Base-by-base conservation (phyloP, 805 yeast species). In the Lachancea lanzarotensis region DNA sequence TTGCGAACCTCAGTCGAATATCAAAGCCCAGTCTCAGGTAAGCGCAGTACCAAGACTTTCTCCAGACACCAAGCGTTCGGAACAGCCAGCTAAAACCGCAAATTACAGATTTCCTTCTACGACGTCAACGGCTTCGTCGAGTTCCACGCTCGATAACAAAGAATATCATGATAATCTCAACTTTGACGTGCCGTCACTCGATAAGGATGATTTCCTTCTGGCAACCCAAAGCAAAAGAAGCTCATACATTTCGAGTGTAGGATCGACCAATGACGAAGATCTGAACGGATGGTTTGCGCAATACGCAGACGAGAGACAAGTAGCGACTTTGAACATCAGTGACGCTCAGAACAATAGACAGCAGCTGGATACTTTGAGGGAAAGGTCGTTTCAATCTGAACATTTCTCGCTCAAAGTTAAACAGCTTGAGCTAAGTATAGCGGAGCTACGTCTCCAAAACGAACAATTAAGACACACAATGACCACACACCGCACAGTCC, bases 381-480 rank as follows among this genome's bases (percentile, higher is more conserved):
- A 44, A 29, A 38, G 35, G 17, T 17, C 43, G 19, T 26, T 44
- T 26, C 47, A 44, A 20, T 38, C 43, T 5, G 47, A 44, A 22
- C 47, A 44, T 29, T 35, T 52, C 13, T 66, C 64, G 26, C 45
- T 57, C 30, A 60, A 61, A 46, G 60, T 63, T 42, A 62, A 61
- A 35, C 59, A 60, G 37, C 45, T 63, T 39, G 67, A 65, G 46
- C 22, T 63, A 12, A 60, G 63, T 36, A 60, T 63, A 15, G 54
- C 53, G 31, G 68, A 65, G 38, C 45, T 65, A 26, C 62, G 54
- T 49, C 41, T 63, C 27, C 66, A 62, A 33, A 65, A 65, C 48
- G 63, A 62, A 40, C 60, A 59, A 43, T 40, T 63, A 32, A 52
- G 62, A 20, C 55, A 56, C 35, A 54, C 66, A 3, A 55, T 63